Conservation (phyloP, 257 asterid genomes). For the Knoxia roxburghii region DNA sequence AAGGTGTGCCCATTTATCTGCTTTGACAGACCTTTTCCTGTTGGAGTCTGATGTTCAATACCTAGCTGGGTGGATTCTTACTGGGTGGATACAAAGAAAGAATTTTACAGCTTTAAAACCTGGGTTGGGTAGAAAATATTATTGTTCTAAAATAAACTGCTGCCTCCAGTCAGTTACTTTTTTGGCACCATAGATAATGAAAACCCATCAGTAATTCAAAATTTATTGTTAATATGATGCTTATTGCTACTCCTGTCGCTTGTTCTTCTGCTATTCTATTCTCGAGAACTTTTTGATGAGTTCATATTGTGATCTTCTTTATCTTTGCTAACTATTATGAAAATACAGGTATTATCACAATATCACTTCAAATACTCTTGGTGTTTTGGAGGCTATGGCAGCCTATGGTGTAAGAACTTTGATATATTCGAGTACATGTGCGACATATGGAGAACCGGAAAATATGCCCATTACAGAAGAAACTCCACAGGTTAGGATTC, state of each 20-base stretch:
- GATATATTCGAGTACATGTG: constrained; percentile 89
- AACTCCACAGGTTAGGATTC: constrained; percentile 54
- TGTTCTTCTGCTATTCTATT: background rate
- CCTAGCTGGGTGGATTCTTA: background rate
- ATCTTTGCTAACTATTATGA: constrained; percentile 16
- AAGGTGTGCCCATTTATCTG: background rate
- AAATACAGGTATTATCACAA: constrained; percentile 85
- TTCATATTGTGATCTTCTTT: background rate
- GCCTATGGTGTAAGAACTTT: constrained; percentile 56
- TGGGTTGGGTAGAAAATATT: background rate
- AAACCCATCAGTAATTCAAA: background rate
- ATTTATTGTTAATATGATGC: background rate
- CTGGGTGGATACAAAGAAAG: background rate
- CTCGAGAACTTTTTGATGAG: background rate
- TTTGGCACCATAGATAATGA: background rate
- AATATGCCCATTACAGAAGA: constrained; percentile 84
- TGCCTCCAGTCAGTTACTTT: background rate
- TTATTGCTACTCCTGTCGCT: background rate
- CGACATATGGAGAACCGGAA: constrained; percentile 92
- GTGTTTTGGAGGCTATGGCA: constrained; percentile 73
- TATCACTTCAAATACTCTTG: constrained; percentile 85
- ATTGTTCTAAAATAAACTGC: background rate
- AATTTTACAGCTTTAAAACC: background rate
- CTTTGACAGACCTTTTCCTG: background rate
- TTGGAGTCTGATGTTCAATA: background rate